Conservation (phyloP, 225 moss, liverwort and hornwort genomes). For the Pseudoscleropodium purum region DNA sequence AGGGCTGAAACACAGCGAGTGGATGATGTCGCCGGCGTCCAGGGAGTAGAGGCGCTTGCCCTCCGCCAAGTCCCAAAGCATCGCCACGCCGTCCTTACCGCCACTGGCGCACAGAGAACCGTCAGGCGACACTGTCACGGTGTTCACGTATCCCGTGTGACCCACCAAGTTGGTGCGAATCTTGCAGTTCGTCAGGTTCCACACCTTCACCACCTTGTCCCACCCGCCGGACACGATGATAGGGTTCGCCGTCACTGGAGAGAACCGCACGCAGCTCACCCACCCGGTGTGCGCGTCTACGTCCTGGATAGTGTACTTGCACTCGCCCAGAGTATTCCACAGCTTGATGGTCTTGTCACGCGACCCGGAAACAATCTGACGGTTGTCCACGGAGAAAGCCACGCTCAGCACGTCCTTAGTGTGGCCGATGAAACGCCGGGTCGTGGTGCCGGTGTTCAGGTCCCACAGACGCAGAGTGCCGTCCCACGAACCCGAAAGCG, state of each 20-base stretch:
- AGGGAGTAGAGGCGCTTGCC: slow-evolving; percentile 89
- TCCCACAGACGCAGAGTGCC: slow-evolving; percentile 88
- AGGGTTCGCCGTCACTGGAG: slow-evolving; percentile 79
- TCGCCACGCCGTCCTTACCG: slow-evolving; percentile 91
- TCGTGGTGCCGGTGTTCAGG: slow-evolving; percentile 77
- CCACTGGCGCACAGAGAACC: slow-evolving; percentile 90
- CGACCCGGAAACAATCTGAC: slow-evolving; percentile 49
- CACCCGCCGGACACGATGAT: slow-evolving; percentile 89
- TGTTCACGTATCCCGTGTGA: slow-evolving; percentile 92
- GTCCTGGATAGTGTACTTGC: slow-evolving; percentile 98
- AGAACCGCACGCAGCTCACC: slow-evolving; percentile 98
- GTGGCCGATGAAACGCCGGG: slow-evolving; percentile 74
- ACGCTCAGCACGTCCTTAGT: slow-evolving; percentile 85
- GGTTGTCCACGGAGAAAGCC: slow-evolving; percentile 43
- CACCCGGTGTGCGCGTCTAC: slow-evolving; percentile 87
- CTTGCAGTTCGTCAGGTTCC: slow-evolving; percentile 99
- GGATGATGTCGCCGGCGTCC: slow-evolving; percentile 76
- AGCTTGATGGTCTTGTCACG: slow-evolving; percentile 49
- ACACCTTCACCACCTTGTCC: slow-evolving; percentile 98
- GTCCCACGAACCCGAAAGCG: slow-evolving; percentile 91
- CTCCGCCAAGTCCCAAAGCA: slow-evolving; percentile 94
- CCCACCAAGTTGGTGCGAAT: slow-evolving; percentile 75
- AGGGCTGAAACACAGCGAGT: slow-evolving; percentile 89
- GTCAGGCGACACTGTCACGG: slow-evolving; percentile 83
- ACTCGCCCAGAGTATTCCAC: slow-evolving; percentile 61